A percentile compares a stretch with the other conserved stretches of the same genome.
phyloP scores from a whole-genome alignment of 164 flowering plant species.

The Piper betle region DNA sequence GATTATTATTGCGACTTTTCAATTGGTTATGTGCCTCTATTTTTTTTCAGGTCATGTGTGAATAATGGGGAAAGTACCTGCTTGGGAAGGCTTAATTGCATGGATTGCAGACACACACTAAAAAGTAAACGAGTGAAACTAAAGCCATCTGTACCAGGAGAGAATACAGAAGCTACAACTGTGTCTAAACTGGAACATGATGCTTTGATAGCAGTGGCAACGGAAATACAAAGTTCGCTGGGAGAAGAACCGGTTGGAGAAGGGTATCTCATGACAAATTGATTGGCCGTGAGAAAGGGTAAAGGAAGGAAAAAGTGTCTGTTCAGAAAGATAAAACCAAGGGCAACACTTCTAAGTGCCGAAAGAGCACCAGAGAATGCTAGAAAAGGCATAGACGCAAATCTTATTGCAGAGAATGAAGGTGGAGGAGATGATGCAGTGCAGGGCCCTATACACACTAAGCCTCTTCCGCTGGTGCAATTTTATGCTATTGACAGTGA shows the following conservation, averaged over 20 bases:
- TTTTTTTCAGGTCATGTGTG: conserved; percentile 62
- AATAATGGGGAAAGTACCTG: conserved; percentile 85
- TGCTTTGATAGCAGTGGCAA: conserved; percentile 78
- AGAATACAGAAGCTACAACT: conserved; percentile 48
- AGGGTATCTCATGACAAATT: conserved; percentile 13
- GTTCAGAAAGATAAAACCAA: conserved; percentile 3
- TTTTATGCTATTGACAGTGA: conserved; percentile 81
- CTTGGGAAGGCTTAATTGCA: conserved; percentile 68
- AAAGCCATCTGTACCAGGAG: conserved; percentile 51
- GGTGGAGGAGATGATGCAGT: conserved; percentile 13
- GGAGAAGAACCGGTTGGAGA: conserved; percentile 24
- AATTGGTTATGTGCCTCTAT: not conserved
- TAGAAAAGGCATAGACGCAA: conserved; percentile 12
- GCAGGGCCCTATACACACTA: conserved; percentile 16
- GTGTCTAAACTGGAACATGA: conserved; percentile 61
- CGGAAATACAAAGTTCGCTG: conserved; percentile 30
- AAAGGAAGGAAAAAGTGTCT: conserved; percentile 20
- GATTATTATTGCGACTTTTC: no score
- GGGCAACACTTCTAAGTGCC: conserved; percentile 5
- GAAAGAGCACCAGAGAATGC: conserved; percentile 7
- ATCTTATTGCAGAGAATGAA: conserved; percentile 17
- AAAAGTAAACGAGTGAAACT: conserved; percentile 55
- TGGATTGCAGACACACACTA: conserved; percentile 32
- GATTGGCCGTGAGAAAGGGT: conserved; percentile 18
- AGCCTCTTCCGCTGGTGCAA: conserved; percentile 55